Base-by-base conservation (phyloP, 257 asterid species). In the Rehmannia glutinosa region DNA sequence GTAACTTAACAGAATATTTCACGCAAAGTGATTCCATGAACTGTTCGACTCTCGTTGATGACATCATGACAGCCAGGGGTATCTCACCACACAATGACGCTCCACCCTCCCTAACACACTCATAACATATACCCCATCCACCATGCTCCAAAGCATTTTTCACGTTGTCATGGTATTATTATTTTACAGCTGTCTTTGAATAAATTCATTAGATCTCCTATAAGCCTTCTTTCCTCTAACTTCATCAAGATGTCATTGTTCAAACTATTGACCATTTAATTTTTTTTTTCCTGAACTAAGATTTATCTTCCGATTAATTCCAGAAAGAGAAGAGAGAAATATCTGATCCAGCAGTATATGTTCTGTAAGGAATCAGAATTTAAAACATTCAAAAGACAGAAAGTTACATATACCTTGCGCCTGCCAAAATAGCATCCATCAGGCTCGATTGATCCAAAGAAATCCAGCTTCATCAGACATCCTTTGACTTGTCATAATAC, bases 391-490 rank as follows among this genome's bases (percentile, higher is more conserved):
- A 73, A 28, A 69, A 13, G 53, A 64, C 45, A 30, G 27, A 45
- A 33, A 12, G 17, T 23, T 11, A 27, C 33, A 61, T 1, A 76
- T 78, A 93, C 99, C 96, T 86, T 90, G 66, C 74, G 87, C 89
- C 99, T 82, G 60, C 99, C 99, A 81, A 81, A 90, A 81, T 90
- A 93, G 87, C 97, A 93, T 59, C 96, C 97, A 73, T 83, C 96
- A 6, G 95, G 97, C 80, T 93, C 99, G 30, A 93, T 93, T 36
- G 99, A 88, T 58, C 97, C 99, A 77, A 93, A 93, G 81, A 93
- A 90, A 76, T 93, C 99, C 80, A 93, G 80, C 80, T 93, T 93
- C 88, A 93, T 41, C n/a, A 93, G 86, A 75, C 96, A 91, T 33
- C 99, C 99, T 77, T 93, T 12, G 80, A 82, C 81, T 88, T 93